These are phyloP conservation scores for Eruca vesicaria DNA, from an alignment of 441 rosid genomes.

Conservation along the genomic window DNA sequence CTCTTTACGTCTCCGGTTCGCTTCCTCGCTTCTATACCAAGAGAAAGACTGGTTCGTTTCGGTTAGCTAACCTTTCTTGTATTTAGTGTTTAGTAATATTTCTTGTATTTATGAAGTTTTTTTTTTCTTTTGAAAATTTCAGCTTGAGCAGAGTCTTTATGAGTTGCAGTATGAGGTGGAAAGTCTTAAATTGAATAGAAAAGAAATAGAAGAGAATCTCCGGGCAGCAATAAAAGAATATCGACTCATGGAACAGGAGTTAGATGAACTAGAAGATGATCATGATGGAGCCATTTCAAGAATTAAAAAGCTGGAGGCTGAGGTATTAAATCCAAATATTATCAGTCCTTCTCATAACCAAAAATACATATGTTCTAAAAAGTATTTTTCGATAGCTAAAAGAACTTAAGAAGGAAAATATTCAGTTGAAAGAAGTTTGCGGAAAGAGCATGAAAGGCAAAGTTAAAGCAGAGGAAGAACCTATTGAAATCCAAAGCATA, in stretches of 20 bases:
- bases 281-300: conserved; percentile 50
- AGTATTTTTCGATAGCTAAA: conserved; percentile 44
- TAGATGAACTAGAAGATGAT: conserved; percentile 71
- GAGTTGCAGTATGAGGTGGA: conserved; percentile 57
- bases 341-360: not conserved
- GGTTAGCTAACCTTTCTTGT: not conserved
- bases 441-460: conserved; percentile 38
- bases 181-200: conserved; percentile 50
- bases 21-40: conserved; percentile 54
- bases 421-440: conserved; percentile 42
- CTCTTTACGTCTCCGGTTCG: conserved; percentile 58
- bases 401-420: conserved; percentile 56
- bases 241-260: conserved; percentile 50
- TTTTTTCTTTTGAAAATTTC: conserved; percentile 23
- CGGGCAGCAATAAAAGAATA: conserved; percentile 49
- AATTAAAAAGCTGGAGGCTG: conserved; percentile 52
- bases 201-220: conserved; percentile 54
- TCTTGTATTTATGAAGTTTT: not conserved
- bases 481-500: conserved; percentile 11
- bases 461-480: conserved; percentile 23
- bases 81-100: not conserved
- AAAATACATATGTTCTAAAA: not conserved
- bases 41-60: conserved; percentile 68
- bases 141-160: conserved; percentile 63
- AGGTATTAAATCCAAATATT: conserved; percentile 43